Base-by-base conservation (phyloP, 2,329 filamentous ascomycete genomes). In the Apiospora saccharicola region DNA sequence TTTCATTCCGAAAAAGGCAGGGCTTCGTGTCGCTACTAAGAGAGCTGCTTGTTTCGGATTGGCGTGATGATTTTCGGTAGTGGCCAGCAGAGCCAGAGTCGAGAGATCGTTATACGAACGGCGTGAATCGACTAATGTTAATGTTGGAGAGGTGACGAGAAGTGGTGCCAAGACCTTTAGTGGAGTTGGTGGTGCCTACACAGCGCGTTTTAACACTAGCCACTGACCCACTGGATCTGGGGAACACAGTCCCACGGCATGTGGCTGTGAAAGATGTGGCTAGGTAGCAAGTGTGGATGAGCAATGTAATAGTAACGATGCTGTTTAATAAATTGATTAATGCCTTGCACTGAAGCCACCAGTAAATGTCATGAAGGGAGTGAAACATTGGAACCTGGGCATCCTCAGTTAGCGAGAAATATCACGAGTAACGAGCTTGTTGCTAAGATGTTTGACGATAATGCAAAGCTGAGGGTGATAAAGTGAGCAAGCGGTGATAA, bases 131-230 rank as follows among this genome's bases (percentile, higher is more conserved):
- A 64, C 6, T 19, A 41, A 61, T 61, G 53, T 34, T 57, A 61
- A 64, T 64, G 57, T 64, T 64, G 57, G 34, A 64, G 34, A 64
- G 57, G 57, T 64, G 57, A 64, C 57, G 53, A 64, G 57, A 64
- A 64, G 57, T 64, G 57, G 37, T 41, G 57, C 57, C 57, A 64
- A 64, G 57, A 64, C 57, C 34, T 37, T 37, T 41, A 41, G 57
- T 64, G 57, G 57, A 64, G 57, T 13, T 19, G 34, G 14, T 24
- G 34, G 30, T 10, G 57, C 34, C 53, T 64, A 64, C 19, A 34
- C 10, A 64, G 34, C 57, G 57, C 34, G 57, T 64, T 64, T 22
- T 24, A 3, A 34, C 57, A 49, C 57, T 64, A 64, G 57, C 57
- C 57, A 64, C 57, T 10, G 57, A 37, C 57, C 57, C 57, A 64